phyloP scores from a whole-genome alignment of 805 yeast species.

The Wickerhamomyces rabaulensis region DNA sequence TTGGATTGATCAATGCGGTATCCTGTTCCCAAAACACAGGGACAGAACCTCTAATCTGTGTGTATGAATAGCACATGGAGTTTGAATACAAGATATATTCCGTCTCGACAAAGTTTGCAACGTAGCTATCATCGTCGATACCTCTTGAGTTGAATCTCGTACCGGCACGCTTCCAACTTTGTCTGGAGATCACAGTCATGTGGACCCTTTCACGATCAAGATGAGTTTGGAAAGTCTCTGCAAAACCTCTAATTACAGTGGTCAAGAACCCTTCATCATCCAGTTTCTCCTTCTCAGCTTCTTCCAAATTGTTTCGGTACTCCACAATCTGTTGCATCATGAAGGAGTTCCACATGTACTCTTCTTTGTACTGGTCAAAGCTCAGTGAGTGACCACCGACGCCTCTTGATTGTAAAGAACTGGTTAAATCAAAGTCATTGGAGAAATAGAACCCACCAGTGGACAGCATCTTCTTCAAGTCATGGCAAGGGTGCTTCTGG shows the following conservation, averaged over 20 bases:
- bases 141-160: slow-evolving; percentile 95
- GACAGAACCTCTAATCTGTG: slow-evolving; percentile 92
- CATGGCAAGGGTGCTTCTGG: slow-evolving; percentile 64
- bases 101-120: slow-evolving; percentile 93
- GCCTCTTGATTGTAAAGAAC: slow-evolving; percentile 76
- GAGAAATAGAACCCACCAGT: slow-evolving; percentile 93
- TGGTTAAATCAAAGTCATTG: slow-evolving; percentile 87
- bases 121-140: slow-evolving; percentile 90
- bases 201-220: slow-evolving; percentile 35
- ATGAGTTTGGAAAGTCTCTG: slow-evolving; percentile 58
- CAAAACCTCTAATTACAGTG: slow-evolving; percentile 93
- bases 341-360: slow-evolving; percentile 96
- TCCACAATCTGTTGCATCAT: slow-evolving; percentile 78
- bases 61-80: slow-evolving; percentile 61
- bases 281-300: slow-evolving; percentile 49
- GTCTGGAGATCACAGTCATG: slow-evolving; percentile 82
- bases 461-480: slow-evolving; percentile 66
- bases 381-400: slow-evolving; percentile 40
- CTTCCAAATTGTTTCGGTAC: slow-evolving; percentile 67
- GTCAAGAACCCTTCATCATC: slow-evolving; percentile 81
- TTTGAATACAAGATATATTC: slow-evolving; percentile 67
- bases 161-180: slow-evolving; percentile 97
- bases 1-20: slow-evolving; percentile 83
- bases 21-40: slow-evolving; percentile 99
- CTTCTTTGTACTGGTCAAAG: slow-evolving; percentile 62